phyloP scores from a whole-genome alignment of 1,284 basidiomycete genomes.

The Bjerkandera adusta region DNA sequence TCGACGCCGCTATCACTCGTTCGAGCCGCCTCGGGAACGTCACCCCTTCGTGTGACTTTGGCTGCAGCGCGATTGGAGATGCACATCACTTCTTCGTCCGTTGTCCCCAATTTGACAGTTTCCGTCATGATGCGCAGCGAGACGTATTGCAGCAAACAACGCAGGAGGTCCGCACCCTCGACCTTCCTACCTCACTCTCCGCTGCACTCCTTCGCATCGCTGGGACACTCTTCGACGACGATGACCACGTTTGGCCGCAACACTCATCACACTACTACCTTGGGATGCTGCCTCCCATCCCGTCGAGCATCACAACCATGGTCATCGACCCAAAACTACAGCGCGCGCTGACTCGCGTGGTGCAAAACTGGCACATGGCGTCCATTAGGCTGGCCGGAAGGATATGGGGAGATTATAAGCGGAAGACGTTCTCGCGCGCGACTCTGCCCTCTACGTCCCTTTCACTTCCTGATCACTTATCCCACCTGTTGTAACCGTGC shows the following conservation, averaged over 20 bases:
- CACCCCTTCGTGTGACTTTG: background rate
- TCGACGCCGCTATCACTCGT: constrained; percentile 9
- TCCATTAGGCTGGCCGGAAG: background rate
- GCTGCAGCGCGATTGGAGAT: background rate
- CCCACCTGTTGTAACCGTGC: too few species aligned
- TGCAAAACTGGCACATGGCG: background rate
- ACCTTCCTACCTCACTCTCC: background rate
- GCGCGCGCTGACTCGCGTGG: background rate
- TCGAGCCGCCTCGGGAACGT: background rate
- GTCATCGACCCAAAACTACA: too few species aligned
- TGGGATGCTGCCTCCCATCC: too few species aligned
- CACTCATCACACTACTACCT: too few species aligned
- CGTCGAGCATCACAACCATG: too few species aligned
- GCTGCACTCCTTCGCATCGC: too few species aligned
- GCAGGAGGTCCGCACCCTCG: too few species aligned
- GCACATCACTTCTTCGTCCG: background rate
- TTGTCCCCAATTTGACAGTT: background rate
- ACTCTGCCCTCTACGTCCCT: too few species aligned
- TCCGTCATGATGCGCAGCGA: background rate
- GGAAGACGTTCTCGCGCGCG: background rate
- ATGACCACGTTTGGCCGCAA: too few species aligned
- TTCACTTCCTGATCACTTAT: too few species aligned
- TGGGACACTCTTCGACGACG: too few species aligned
- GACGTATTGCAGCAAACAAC: too few species aligned
- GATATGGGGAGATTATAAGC: background rate